Base-by-base conservation (phyloP, 2,329 filamentous ascomycete genomes). In the Cladobotryum mycophilum region DNA sequence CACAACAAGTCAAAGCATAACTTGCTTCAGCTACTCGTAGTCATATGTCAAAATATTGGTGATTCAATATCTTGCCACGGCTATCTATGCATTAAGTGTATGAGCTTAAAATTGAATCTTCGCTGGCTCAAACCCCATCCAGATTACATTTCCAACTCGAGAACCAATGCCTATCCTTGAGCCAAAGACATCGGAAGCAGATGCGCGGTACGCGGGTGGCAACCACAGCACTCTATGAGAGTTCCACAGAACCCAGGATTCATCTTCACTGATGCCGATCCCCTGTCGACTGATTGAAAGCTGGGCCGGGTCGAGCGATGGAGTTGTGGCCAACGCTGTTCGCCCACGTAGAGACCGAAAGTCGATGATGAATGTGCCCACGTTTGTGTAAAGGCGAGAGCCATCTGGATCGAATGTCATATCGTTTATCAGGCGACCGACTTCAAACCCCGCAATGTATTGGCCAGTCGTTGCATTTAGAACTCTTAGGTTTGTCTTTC, bases 181-280 rank as follows among this genome's bases (percentile, higher is more conserved):
- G n/a, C 25, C 42, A 14, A 45, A n/a, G 13, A 52, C 48, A 20
- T 49, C 50, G 11, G 33, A 17, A 30, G 50, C 40, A 5, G 50
- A 45, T 14, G 38, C 17, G 9, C 18, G 37, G 34, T 25, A 42
- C 1, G 14, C 14, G 4, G 50, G 36, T 14, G 50, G 50, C 8
- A 52, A 9, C 50, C 50, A 49, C 12, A 52, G 22, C n/a, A 52
- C 11, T 1, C 45, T 49, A n/a, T 13, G 12, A 17, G 36, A 41
- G 15, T 49, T 8, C 50, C 46, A 52, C 1, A 41, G 44, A 30
- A 52, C 13, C 50, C 50, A 52, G 3, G 37, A 34, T 8, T 20
- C 45, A 18, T 52, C 41, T 4, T 18, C 36, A 20, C 50, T 52
- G 1, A 52, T 14, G 17, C 50, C 41, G 17, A 49, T 15, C 1